These are phyloP conservation scores for Paraphaeosphaeria minitans DNA, from an alignment of 2,329 filamentous ascomycete species.

Conservation along the genomic window DNA sequence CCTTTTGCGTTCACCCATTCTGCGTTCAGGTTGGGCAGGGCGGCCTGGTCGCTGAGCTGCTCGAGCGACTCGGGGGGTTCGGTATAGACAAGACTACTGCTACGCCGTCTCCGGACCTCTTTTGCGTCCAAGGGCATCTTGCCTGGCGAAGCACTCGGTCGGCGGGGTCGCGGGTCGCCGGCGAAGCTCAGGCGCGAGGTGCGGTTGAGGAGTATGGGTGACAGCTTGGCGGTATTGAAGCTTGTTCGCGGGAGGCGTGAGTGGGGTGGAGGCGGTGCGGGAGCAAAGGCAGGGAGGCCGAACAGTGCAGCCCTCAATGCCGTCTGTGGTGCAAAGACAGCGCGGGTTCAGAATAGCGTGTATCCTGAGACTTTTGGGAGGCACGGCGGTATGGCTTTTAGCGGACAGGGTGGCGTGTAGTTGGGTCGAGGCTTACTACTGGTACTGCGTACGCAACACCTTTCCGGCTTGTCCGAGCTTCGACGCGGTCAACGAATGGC, in stretches of 20 bases:
- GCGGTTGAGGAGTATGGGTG: slow-evolving; percentile 86
- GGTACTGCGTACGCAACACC: slow-evolving; percentile 29
- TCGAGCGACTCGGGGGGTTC: slow-evolving; percentile 96
- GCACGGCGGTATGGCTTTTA: not conserved
- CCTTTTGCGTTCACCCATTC: slow-evolving; percentile 99
- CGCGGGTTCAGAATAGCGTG: not conserved
- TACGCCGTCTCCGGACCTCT: slow-evolving; percentile 81
- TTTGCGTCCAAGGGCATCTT: slow-evolving; percentile 54
- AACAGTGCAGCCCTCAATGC: not conserved
- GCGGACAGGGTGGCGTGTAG: slow-evolving; percentile 11
- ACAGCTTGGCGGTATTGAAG: slow-evolving; percentile 89
- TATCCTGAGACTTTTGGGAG: not conserved
- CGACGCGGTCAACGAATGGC: slow-evolving; percentile 30
- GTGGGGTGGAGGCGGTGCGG: slow-evolving; percentile 9
- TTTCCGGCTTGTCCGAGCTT: slow-evolving; percentile 36
- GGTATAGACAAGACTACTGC: slow-evolving; percentile 97
- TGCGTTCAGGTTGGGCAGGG: slow-evolving; percentile 92
- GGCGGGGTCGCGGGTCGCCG: slow-evolving; percentile 68
- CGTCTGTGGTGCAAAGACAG: not conserved
- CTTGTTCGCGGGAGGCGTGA: slow-evolving; percentile 9
- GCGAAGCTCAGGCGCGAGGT: slow-evolving; percentile 81
- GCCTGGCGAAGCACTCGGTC: slow-evolving; percentile 31
- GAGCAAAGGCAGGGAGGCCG: not conserved
- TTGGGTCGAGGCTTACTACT: slow-evolving; percentile 32
- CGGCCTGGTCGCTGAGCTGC: slow-evolving; percentile 95